Base-by-base conservation (phyloP, 805 yeast species). In the Lipomyces spencermartinsiae region DNA sequence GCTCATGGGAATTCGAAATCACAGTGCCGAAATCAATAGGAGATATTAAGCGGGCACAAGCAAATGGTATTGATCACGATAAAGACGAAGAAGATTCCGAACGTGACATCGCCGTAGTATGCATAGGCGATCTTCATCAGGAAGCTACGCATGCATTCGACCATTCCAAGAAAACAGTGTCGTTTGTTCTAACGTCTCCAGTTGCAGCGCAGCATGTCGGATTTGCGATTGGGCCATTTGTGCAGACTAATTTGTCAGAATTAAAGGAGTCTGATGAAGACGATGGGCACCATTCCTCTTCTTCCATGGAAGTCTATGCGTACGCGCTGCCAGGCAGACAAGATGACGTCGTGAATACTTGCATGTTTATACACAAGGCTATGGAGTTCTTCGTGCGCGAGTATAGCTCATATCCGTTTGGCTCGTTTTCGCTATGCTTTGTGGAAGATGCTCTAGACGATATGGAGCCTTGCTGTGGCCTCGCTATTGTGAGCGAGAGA, bases 171-270 rank as follows among this genome's bases (percentile, higher is more conserved):
- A 94, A 93, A 73, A 83, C 89, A 1, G 92, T 86, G 61, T 83
- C 87, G 25, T 94, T 88, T 82, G 87, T 89, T 16, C 80, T 91
- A 8, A 89, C 88, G 75, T 91, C 89, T 64, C 97, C 98, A 0
- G 90, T 92, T 0, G 89, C 97, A 49, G 92, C 99, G 0, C 98
- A 93, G 73, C 98, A 94, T 78, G 83, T 95, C 25, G 98, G 98
- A 0, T 95, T 97, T 89, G 93, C 97, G 0, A 86, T 93, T 3
- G 99, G 98, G 0, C 89, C 97, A 1, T 95, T 94, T 77, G 88
- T 88, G 55, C 85, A 85, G 63, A 80, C 87, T 1, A 85, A 87
- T 0, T 74, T 92, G 37, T 77, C 87, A 7, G 85, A 83, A 57
- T 73, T 79, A 35, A 80, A 75, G 59, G 79, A 78, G 19, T 73